Evolutionary conservation across 805 yeast species (phyloP).

Genomic region (Ogataea pilisensis): DNA sequence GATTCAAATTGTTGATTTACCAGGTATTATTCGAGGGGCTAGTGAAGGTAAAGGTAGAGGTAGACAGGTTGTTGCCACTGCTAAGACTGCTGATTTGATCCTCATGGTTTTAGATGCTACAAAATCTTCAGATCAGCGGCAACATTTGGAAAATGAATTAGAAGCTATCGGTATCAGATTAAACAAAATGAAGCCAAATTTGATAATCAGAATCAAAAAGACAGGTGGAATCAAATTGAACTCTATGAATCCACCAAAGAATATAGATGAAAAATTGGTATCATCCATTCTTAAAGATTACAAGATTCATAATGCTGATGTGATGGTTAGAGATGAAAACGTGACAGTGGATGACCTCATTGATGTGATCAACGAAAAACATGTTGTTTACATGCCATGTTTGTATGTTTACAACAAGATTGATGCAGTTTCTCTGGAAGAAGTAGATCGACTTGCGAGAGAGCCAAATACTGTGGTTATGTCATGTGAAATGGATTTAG

Average conservation of each 20-base stretch:
- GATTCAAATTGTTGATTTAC: constrained; percentile 94
- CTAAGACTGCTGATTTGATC: constrained; percentile 89
- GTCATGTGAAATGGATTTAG: constrained; percentile 86
- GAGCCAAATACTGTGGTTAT: constrained; percentile 91
- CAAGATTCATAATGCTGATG: constrained; percentile 90
- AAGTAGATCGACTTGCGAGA: constrained; percentile 86
- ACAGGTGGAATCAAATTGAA: constrained; percentile 91
- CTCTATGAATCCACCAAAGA: constrained; percentile 74
- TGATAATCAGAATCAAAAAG: constrained; percentile 70
- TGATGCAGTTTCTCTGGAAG: constrained; percentile 93
- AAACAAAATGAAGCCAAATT: constrained; percentile 77
- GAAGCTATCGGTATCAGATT: constrained; percentile 92
- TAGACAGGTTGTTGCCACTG: constrained; percentile 93
- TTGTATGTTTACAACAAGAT: constrained; percentile 92
- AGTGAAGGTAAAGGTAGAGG: constrained; percentile 98
- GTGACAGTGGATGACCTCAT: constrained; percentile 91
- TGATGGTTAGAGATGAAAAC: constrained; percentile 81
- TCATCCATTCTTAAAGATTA: constrained; percentile 77
- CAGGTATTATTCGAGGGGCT: constrained; percentile 97
- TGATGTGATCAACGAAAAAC: constrained; percentile 83
- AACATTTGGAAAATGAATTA: constrained; percentile 79
- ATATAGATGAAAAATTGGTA: constrained; percentile 77
- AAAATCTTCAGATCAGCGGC: constrained; percentile 84
- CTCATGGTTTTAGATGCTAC: constrained; percentile 96
- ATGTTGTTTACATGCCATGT: constrained; percentile 85